Evolutionary conservation across 139 green algal genomes (phyloP).

Genomic region (Yamagishiella unicocca): DNA sequence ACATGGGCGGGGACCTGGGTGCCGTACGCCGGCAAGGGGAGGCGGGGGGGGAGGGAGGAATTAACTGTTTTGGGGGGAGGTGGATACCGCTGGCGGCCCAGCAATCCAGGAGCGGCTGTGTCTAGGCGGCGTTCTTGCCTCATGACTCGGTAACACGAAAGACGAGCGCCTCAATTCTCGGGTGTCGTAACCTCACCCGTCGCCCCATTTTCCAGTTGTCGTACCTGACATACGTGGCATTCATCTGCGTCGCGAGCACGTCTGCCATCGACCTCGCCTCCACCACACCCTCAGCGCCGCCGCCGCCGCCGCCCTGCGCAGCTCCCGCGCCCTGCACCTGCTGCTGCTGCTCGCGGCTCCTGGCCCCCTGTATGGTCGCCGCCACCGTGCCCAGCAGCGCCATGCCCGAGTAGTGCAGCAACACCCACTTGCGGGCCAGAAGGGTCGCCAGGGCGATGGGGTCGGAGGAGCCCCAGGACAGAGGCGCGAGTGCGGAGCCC

Average conservation of each 20-base stretch:
- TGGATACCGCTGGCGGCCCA: too few species aligned
- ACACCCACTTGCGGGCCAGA: slow-evolving; percentile 29
- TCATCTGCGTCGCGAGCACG: background rate
- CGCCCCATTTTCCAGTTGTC: too few species aligned
- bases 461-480: background rate
- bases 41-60: too few species aligned
- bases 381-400: slow-evolving; percentile 17
- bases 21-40: background rate
- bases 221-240: slow-evolving; percentile 30
- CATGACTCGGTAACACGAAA: too few species aligned
- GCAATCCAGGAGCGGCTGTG: too few species aligned
- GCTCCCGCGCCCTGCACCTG: background rate
- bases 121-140: too few species aligned
- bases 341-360: background rate
- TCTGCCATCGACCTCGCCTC: background rate
- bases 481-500: background rate
- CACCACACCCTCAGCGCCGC: background rate
- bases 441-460: background rate
- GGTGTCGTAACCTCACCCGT: too few species aligned
- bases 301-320: too few species aligned
- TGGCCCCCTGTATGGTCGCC: background rate
- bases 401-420: slow-evolving; percentile 20
- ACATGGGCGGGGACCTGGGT: slow-evolving; percentile 32
- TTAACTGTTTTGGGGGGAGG: too few species aligned
- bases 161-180: too few species aligned